Evolutionary conservation across 352 stramenopile species (phyloP).

Genomic region (Phytopythium oedochilum): DNA sequence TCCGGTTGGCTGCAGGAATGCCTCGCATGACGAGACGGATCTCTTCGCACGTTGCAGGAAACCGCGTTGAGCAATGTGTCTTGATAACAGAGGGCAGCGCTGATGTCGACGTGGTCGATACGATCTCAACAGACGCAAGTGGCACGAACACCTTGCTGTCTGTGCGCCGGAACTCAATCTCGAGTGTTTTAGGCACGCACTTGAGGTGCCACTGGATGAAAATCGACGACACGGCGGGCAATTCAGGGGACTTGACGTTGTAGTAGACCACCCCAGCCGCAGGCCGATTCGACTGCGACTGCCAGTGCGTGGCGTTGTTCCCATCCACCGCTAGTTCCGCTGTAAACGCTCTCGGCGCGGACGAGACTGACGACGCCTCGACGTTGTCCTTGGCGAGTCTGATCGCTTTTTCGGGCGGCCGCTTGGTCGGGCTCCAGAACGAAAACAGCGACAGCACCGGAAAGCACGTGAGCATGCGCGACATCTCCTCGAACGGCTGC

Average conservation of each 20-base stretch:
- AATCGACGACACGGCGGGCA: conserved; percentile 54
- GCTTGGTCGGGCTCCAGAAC: conserved; percentile 81
- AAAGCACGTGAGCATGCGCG: conserved; percentile 69
- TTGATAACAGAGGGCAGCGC: conserved; percentile 11
- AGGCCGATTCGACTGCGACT: conserved; percentile 51
- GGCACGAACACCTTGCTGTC: conserved; percentile 34
- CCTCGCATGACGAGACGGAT: conserved; percentile 63
- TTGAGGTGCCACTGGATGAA: conserved; percentile 70
- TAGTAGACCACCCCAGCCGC: conserved; percentile 40
- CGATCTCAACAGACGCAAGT: conserved; percentile 14
- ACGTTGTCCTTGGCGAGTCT: conserved; percentile 36
- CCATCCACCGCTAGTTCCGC: conserved; percentile 54
- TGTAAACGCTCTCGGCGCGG: conserved; percentile 36
- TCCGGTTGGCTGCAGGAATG: conserved; percentile 58
- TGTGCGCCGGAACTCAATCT: conserved; percentile 42
- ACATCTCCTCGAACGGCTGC: conserved; percentile 73
- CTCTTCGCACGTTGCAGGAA: conserved; percentile 40
- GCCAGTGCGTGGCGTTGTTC: conserved; percentile 62
- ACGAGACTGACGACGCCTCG: conserved; percentile 47
- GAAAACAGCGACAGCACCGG: conserved; percentile 74
- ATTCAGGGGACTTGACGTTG: conserved; percentile 27
- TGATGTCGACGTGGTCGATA: conserved; percentile 13
- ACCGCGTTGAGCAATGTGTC: conserved; percentile 31
- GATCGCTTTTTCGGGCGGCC: conserved; percentile 50
- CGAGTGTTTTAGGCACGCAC: conserved; percentile 45